Percentiles rank a stretch among this genome's conserved stretches.
These are phyloP conservation scores for Protostelium mycophagum DNA, from an alignment of 78 protist genomes.

Conservation along the genomic window DNA sequence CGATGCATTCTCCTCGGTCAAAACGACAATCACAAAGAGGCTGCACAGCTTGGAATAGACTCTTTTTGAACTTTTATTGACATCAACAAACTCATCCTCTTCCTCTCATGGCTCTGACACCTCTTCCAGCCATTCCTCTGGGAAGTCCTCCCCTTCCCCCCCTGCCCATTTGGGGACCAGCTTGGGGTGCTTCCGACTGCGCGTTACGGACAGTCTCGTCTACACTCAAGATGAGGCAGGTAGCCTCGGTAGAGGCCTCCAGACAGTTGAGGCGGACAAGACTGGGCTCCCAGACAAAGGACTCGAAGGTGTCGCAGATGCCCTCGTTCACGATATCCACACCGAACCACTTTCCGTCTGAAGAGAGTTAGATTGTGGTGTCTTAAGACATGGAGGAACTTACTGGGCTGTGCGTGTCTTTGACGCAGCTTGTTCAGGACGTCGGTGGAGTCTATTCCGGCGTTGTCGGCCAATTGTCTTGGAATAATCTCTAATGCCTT, in stretches of 20 bases:
- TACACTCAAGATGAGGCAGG: constrained; percentile 95
- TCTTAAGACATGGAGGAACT: no score
- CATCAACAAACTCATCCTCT: constrained; percentile 29
- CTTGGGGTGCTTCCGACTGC: constrained; percentile 70
- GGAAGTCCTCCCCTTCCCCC: constrained; percentile 51
- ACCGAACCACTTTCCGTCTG: constrained; percentile 86
- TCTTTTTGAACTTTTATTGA: no score
- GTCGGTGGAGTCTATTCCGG: constrained; percentile 98
- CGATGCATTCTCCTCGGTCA: no score
- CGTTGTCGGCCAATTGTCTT: constrained; percentile 94
- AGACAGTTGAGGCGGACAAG: constrained; percentile 92
- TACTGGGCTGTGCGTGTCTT: constrained; percentile 77
- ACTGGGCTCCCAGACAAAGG: constrained; percentile 98
- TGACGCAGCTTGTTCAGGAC: constrained; percentile 96
- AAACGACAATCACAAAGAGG: no score
- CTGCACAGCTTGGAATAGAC: no score
- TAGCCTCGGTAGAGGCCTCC: constrained; percentile 98
- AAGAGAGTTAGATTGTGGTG: not conserved
- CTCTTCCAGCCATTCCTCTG: constrained; percentile 45
- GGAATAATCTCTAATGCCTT: constrained; percentile 97
- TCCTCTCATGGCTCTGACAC: constrained; percentile 43
- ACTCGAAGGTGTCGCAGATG: constrained; percentile 88
- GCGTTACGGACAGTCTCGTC: constrained; percentile 97
- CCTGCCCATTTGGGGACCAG: constrained; percentile 40
- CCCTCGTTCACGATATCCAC: constrained; percentile 96